Percentiles rank a stretch among this genome's conserved stretches.
phyloP scores from a whole-genome alignment of 1,284 basidiomycete species.

The Peniophora sp. region DNA sequence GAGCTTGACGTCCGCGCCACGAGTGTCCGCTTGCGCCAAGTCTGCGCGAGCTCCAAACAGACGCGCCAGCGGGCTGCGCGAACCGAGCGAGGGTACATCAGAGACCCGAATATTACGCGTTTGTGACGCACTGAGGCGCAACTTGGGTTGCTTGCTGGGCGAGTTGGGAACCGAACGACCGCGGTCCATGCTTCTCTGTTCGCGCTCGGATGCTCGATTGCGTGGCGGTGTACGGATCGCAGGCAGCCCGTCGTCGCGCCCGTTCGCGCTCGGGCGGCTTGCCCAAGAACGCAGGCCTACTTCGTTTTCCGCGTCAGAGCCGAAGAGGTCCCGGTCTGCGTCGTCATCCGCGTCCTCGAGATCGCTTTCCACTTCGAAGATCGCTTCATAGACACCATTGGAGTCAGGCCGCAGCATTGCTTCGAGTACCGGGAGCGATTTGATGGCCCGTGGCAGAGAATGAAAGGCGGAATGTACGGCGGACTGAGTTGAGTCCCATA shows the following conservation, averaged over 20 bases:
- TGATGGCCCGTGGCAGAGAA: conserved; percentile 60
- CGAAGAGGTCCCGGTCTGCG: conserved; percentile 22
- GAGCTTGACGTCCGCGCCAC: conserved; percentile 17
- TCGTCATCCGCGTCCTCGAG: conserved; percentile 26
- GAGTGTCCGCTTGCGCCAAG: conserved; percentile 10
- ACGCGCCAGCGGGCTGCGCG: conserved; percentile 44
- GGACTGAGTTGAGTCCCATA: conserved; percentile 42
- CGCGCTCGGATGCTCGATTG: background rate
- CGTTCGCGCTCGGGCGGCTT: conserved; percentile 21
- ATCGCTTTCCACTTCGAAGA: conserved; percentile 62
- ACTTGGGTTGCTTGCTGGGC: conserved; percentile 2
- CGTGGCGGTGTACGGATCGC: conserved; percentile 9
- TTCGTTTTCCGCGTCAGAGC: conserved; percentile 37
- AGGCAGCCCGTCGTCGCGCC: conserved; percentile 5
- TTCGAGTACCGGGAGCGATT: conserved; percentile 65
- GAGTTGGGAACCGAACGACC: background rate
- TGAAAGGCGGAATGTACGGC: conserved; percentile 51
- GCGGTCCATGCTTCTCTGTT: background rate
- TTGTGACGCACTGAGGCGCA: conserved; percentile 17
- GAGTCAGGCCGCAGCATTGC: conserved; percentile 59
- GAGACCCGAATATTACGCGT: conserved; percentile 21
- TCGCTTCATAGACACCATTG: conserved; percentile 62
- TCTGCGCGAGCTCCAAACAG: conserved; percentile 30
- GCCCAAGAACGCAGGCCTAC: conserved; percentile 12
- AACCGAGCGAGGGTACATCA: conserved; percentile 16